Evolutionary conservation across 2,329 filamentous ascomycete species (phyloP), one percentile per base, ranked within the genome.

Genomic region (Verticillium albo-atrum): DNA sequence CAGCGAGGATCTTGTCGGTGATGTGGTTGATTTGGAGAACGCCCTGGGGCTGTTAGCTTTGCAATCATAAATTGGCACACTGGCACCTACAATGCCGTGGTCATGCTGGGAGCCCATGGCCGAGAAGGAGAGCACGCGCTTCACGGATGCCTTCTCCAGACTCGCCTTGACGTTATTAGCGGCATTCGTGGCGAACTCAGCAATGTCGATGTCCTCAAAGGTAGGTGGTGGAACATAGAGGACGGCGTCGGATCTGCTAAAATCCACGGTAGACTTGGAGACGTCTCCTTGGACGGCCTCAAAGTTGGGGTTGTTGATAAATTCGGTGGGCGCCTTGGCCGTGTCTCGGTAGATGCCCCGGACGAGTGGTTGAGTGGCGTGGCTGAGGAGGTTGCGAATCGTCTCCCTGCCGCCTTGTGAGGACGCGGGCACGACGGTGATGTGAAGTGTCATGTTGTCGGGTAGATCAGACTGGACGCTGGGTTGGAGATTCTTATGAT

Each of bases 151-250:
- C 3, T 35, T 54, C 17, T 62, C n/a, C 0, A 72, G 60, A 4
- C 70, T 68, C 0, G 53, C 56, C 30, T 65, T 63, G 30, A 73
- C 55, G 12, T 70, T 67, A 0, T 42, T 63, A 1, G 70, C 69
- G 2, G 70, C 52, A 9, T 59, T 34, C 1, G 61, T 63, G 4
- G 68, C 70, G 55, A 66, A 68, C 20, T 70, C 62, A 23, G 61
- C 62, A 17, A 63, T 42, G 25, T 70, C 66, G 1, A 62, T 55
- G 2, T 70, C 67, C 6, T 61, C 57, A 6, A 66, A 68, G 10
- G 60, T 67, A 9, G 71, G 71, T 0, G 72, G 72, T 1, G 72
- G 71, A 34, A 72, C 61, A 42, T 74, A 74, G 53, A 75, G 67
- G 20, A 75, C 67, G 5, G 66, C 70, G 28, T 71, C 65, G 3